Base-by-base conservation (phyloP, 768 basidiomycete genomes). In the Suillus placidus region DNA sequence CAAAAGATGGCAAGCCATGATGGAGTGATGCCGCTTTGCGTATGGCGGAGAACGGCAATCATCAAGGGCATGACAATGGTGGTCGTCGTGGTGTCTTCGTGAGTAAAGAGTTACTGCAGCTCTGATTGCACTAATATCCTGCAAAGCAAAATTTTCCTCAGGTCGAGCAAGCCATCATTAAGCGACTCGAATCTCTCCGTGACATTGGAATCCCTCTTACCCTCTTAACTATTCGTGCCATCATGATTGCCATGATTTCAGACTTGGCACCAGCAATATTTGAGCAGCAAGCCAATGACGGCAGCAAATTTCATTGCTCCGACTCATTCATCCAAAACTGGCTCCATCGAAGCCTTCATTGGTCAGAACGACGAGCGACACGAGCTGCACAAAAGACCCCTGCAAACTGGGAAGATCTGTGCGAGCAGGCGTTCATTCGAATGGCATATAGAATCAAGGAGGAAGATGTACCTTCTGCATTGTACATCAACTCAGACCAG, bases 351-450 rank as follows among this genome's bases (percentile, higher is more conserved):
- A 60, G 67, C 2, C 20, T 80, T 23, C 63, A 47, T 12, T 47
- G 45, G 45, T 47, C n/a, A 4, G 45, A 47, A 12, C 3, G n/a
- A 3, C 47, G 64, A 3, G 70, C 71, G 20, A 81, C 79, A 10
- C 64, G 71, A 26, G 79, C 79, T 2, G 79, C 73, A 0, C 76
- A 79, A 47, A 82, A 82, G 58, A 26, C 77, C 6, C 81, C 81
- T 1, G 58, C 3, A 0, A 68, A 82, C 62, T 65, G 65, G n/a
- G 69, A 76, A 20, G 69, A 75, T 1, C 26, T 70, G 4, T 67
- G 68, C 9, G 37, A 62, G 2, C 45, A 67, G 0, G 63, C 74
- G 0, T 66, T 70, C 55, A 32, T 80, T 1, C 66, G 74, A 1
- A 64, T 71, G 40, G 76, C 74, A 1, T 66, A 70, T n/a, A 37